phyloP scores from a whole-genome alignment of 371 early-diverging fungal species.

The Mortierella sp. region DNA sequence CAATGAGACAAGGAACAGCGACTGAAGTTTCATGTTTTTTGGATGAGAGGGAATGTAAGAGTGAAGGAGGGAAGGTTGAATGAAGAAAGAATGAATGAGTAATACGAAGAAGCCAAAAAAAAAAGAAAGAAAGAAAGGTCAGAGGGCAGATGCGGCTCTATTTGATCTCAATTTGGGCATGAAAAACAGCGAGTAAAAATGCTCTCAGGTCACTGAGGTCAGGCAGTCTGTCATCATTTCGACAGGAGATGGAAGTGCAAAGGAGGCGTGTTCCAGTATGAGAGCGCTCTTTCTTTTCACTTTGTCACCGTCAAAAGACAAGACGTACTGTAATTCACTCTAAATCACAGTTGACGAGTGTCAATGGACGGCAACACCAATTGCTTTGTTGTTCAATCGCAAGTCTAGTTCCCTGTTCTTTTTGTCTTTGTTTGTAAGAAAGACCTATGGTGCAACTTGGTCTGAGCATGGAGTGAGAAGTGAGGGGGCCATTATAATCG shows the following conservation, averaged over 20 bases:
- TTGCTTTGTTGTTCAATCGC: too few relatives aligned
- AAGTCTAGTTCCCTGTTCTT: too few relatives aligned
- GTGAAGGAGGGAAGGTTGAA: neutral
- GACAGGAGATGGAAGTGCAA: neutral
- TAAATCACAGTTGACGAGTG: too few relatives aligned
- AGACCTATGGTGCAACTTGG: too few relatives aligned
- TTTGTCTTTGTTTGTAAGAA: too few relatives aligned
- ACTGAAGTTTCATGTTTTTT: conserved; percentile 41
- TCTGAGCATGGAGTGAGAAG: too few relatives aligned
- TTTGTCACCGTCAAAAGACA: neutral
- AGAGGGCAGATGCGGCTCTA: neutral
- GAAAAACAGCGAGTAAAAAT: neutral
- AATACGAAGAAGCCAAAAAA: neutral
- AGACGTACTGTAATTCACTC: too few relatives aligned
- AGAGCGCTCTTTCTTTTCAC: neutral
- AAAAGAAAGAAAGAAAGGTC: neutral
- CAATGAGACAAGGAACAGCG: conserved; percentile 48
- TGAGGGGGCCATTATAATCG: too few relatives aligned
- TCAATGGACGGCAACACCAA: too few relatives aligned
- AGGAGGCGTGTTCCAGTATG: too few relatives aligned
- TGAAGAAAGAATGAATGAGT: neutral
- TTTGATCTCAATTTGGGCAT: neutral
- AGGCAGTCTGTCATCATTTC: neutral
- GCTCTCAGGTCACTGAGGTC: conserved; percentile 7
- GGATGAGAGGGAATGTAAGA: neutral